Base-by-base conservation (phyloP, 129 eudicot species). In the Oenanthe sinensis region DNA sequence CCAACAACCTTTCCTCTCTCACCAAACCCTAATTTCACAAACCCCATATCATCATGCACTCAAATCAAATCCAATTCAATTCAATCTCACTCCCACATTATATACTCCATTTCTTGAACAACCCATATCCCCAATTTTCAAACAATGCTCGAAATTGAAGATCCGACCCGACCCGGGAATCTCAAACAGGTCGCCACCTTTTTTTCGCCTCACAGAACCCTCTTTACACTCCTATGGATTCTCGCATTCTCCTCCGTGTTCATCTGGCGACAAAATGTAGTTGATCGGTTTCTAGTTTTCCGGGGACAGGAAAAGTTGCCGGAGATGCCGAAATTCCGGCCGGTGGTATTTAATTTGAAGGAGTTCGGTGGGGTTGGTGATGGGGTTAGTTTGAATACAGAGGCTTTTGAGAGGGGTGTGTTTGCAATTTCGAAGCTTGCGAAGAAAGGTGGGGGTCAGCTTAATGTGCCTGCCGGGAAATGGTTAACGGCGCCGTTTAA, bases 401-500 rank as follows among this genome's bases (percentile, higher is more conserved):
- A 79, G 76, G 97, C 99, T 24, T 96, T 96, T 76, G 96, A 90
- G 86, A 86, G 63, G 88, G 99, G 97, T 17, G 65, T 96, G 75
- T 72, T 62, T 83, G 82, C 91, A 2, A 89, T 96, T 50, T 84
- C 92, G 0, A 92, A 90, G 89, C 77, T 92, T 0, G 88, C 90
- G 81, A 87, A 90, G 80, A 85, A 76, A 28, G 97, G 98, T 20
- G 97, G 99, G 8, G 99, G 91, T 2, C 99, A 96, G 96, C 88
- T 96, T 6, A 90, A 96, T 86, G 97, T 96, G 52, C 97, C 99
- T 5, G 87, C 99, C 4, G 99, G 99, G 43, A 52, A 77, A 49
- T 96, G 99, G 99, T 75, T 96, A 30, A 96, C 99, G 74, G 97
- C 90, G 37, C 99, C 99, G 70, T 96, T 96, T 84, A 96, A 96